Base-by-base conservation (phyloP, 805 yeast species). In the Nakazawaea peltata region DNA sequence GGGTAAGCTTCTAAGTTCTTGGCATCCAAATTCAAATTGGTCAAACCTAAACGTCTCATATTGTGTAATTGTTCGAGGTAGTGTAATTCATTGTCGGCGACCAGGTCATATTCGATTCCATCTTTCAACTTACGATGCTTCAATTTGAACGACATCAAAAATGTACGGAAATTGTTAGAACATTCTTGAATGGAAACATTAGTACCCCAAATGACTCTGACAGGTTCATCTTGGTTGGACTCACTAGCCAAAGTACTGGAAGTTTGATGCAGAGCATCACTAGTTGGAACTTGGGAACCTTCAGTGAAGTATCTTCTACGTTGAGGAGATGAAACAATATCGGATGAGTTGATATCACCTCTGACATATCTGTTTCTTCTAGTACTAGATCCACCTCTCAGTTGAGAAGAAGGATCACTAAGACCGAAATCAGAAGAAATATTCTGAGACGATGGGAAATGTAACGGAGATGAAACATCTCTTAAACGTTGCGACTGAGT, bases 141-240 rank as follows among this genome's bases (percentile, higher is more conserved):
- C 59, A 71, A 62, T 53, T 86, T 83, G 66, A 87, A 92, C 18
- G 81, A 74, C 79, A 82, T 78, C 48, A 92, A 61, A 46, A 92
- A 92, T 44, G 78, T 78, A 44, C 94, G 69, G 61, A 92, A 90
- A 33, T 73, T 69, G 45, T 76, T 81, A 26, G 83, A 71, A 47
- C 92, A 80, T 51, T 92, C 96, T 50, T 77, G 84, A 50, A 92
- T 88, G 32, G 94, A 81, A 19, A 92, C 95, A 52, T 90, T 87
- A 1, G 98, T 92, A 59, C 98, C 98, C 98, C 98, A 92, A 50
- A 92, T 90, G 36, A 92, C 95, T 49, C 94, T 72, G 17, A 78
- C 76, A 0, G 95, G 94, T 44, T 82, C 95, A 35, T 73, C 74
- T 17, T 65, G 62, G 34, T 63, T 56, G 7, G 50, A 50, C 13